A percentile compares a stretch with the other conserved stretches of the same genome.
phyloP scores from a whole-genome alignment of 345 rosid genomes.

The Dimocarpus longan region DNA sequence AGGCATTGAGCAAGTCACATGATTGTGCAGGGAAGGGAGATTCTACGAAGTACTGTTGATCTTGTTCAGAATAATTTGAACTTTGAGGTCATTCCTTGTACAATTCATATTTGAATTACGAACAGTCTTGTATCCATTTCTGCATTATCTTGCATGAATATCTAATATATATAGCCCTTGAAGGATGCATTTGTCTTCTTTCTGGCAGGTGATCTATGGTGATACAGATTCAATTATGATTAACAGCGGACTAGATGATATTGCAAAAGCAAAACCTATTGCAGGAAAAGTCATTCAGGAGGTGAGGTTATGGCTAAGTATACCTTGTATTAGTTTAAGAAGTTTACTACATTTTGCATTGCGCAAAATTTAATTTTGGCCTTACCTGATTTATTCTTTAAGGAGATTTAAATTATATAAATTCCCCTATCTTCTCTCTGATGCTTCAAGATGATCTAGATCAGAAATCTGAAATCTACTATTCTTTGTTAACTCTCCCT shows the following conservation, averaged over 20 bases:
- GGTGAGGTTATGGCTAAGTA: constrained; percentile 48
- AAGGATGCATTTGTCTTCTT: constrained; percentile 31
- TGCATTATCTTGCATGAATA: constrained; percentile 16
- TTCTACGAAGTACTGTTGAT: constrained; percentile 92
- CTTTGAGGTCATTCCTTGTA: constrained; percentile 63
- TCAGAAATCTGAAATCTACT: neutral
- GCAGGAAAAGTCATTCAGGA: constrained; percentile 89
- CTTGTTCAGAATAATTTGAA: constrained; percentile 91
- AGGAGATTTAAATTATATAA: neutral
- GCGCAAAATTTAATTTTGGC: neutral
- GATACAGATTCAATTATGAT: constrained; percentile 99
- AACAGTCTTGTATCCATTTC: constrained; percentile 19
- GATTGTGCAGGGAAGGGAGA: constrained; percentile 88
- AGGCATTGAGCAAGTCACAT: constrained; percentile 20
- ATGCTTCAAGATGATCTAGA: neutral
- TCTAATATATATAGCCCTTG: constrained; percentile 19
- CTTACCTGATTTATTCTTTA: neutral
- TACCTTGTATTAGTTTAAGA: neutral
- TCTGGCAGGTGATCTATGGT: constrained; percentile 87
- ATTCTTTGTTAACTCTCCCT: neutral
- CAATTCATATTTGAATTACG: constrained; percentile 23
- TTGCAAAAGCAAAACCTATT: constrained; percentile 73
- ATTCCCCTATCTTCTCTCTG: neutral
- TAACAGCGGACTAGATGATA: constrained; percentile 87
- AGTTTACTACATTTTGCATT: neutral